Percentiles rank a stretch among this genome's conserved stretches.
These are phyloP conservation scores for Carex myosuroides DNA, from an alignment of 176 grass and related monocot genomes.

Conservation along the genomic window DNA sequence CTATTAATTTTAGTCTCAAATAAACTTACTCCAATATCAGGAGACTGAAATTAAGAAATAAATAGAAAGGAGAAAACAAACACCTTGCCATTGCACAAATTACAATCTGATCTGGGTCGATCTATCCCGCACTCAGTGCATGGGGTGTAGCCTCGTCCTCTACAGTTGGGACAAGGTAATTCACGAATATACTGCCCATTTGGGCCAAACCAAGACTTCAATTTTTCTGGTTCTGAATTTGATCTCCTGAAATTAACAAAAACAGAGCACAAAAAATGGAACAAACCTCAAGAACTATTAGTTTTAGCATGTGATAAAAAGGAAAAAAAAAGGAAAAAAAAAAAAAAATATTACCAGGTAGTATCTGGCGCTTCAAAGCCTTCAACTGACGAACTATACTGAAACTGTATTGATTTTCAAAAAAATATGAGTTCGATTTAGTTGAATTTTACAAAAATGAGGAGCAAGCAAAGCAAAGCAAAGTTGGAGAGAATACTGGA, in stretches of 20 bases:
- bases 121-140: constrained; percentile 76
- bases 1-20: no score
- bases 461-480: background rate
- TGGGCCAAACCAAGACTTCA: constrained; percentile 84
- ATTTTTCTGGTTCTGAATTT: constrained; percentile 32
- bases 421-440: constrained; percentile 8
- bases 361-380: constrained; percentile 31
- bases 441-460: background rate
- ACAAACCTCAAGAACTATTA: background rate
- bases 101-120: constrained; percentile 63
- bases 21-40: no score
- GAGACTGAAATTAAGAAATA: background rate
- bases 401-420: constrained; percentile 30
- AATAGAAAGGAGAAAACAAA: background rate
- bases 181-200: constrained; percentile 92
- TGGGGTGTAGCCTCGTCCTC: constrained; percentile 80
- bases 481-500: background rate
- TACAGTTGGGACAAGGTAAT: constrained; percentile 77
- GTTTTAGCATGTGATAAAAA: background rate
- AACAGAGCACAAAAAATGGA: background rate
- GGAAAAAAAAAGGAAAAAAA: background rate
- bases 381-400: constrained; percentile 42
- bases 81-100: constrained; percentile 84
- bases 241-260: constrained; percentile 32
- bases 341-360: constrained; percentile 29